These are phyloP conservation scores for Jaapia argillacea DNA, from an alignment of 768 basidiomycete genomes.

Conservation along the genomic window DNA sequence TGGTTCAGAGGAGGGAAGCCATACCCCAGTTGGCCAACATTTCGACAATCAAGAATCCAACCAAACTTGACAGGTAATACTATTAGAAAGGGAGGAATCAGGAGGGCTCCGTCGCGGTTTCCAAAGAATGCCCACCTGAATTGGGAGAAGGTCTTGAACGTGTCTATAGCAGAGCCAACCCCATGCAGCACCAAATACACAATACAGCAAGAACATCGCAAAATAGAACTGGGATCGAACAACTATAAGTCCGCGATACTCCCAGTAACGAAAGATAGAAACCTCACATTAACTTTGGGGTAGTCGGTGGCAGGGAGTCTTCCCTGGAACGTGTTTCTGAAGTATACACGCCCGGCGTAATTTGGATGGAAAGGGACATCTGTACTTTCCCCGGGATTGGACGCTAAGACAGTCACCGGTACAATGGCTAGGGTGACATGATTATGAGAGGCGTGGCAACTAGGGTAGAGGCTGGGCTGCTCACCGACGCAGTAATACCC, in stretches of 20 bases:
- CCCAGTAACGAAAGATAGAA: conserved; percentile 1
- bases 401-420: conserved; percentile 71
- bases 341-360: conserved; percentile 73
- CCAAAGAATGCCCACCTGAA: conserved; percentile 65
- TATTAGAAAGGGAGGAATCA: too few relatives aligned
- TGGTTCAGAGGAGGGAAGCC: conserved; percentile 11
- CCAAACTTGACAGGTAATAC: conserved; percentile 87
- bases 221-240: conserved; percentile 66
- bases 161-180: conserved; percentile 76
- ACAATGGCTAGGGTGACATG: conserved; percentile 50
- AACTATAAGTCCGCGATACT: background rate
- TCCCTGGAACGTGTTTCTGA: conserved; percentile 83
- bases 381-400: conserved; percentile 29
- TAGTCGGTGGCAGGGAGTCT: conserved; percentile 89
- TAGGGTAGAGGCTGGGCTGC: conserved; percentile 15
- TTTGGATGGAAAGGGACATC: conserved; percentile 60
- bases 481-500: conserved; percentile 95
- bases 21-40: conserved; percentile 88
- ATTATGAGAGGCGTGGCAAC: conserved; percentile 3
- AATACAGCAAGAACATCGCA: conserved; percentile 73
- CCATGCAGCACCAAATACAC: conserved; percentile 62
- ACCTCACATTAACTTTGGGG: conserved; percentile 87
- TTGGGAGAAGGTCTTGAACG: conserved; percentile 74
- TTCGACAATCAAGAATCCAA: conserved; percentile 82
- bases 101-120: too few relatives aligned